Evolutionary conservation across 2,329 filamentous ascomycete species (phyloP).

Genomic region (Scedosporium apiospermum): DNA sequence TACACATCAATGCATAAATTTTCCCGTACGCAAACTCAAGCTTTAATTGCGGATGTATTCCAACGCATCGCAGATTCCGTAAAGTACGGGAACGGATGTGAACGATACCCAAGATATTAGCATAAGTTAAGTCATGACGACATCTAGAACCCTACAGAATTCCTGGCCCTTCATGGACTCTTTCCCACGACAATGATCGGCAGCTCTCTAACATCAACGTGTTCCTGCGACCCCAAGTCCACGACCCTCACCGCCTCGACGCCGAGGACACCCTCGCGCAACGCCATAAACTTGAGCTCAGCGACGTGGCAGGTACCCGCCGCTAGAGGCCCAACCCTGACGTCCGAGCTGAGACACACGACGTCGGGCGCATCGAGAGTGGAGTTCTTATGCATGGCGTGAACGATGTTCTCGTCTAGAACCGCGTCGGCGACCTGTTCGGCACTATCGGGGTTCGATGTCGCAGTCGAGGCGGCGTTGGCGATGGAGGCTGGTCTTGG

Average conservation of each 20-base stretch:
- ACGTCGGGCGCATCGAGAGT: constrained; percentile 56
- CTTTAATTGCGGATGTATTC: too few species aligned
- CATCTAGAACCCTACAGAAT: too few species aligned
- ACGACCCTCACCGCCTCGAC: constrained; percentile 65
- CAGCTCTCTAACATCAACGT: constrained; percentile 66
- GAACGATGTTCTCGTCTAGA: constrained; percentile 61
- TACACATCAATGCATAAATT: too few species aligned
- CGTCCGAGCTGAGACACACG: constrained; percentile 66
- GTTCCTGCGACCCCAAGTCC: constrained; percentile 64
- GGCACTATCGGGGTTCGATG: constrained; percentile 23
- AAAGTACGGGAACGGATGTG: too few species aligned
- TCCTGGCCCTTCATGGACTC: not conserved
- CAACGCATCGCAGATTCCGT: too few species aligned
- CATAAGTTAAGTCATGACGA: not conserved
- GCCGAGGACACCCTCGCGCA: constrained; percentile 56
- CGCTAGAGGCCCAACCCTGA: constrained; percentile 61
- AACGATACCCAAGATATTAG: not conserved
- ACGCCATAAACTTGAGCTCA: constrained; percentile 62
- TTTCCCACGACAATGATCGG: constrained; percentile 54
- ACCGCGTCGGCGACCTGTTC: constrained; percentile 53
- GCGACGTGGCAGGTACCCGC: constrained; percentile 65
- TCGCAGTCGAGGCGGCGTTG: constrained; percentile 9
- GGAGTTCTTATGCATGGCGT: constrained; percentile 60
- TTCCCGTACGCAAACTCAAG: too few species aligned
- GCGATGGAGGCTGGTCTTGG: constrained; percentile 9